Base-by-base conservation (phyloP, 306 rosid species). In the Pterocarpus santalinus region DNA sequence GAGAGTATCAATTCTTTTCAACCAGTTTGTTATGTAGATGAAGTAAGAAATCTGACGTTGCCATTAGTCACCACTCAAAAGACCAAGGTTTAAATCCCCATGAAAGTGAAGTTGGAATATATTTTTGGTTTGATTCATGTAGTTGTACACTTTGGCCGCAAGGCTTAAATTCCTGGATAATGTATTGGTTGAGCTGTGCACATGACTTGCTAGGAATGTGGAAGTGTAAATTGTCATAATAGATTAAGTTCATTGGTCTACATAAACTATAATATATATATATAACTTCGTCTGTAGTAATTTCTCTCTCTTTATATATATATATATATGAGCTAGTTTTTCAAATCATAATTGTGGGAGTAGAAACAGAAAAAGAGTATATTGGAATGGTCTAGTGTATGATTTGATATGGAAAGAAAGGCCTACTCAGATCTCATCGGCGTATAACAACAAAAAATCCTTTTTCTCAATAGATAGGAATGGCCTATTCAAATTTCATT, bases 1-100 rank as follows among this genome's bases (percentile, higher is more conserved):
- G 67, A 77, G 38, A 61, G 73, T 13, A 28, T 7, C 73, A 73
- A 79, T 36, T 73, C 86, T 7, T 73, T 57, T 55, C 72, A 41
- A 80, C 85, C 62, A 10, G 94, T 85, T 62, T 92, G 92, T 63
- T 74, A 75, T 65, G 58, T 63, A 17, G 83, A 46, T 67, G 60
- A 67, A 60, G 75, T 67, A 9, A 84, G 47, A 78, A 89, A 86
- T 68, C 30, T 76, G 13, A 83, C 90, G 51, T 61, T 53, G 35
- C 58, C 84, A 76, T 11, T 58, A 11, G 68, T 38, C 66, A 60
- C 56, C 7, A n/a, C 17, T 51, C 57, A 51, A 14, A 51, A 47
- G 36, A 82, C 69, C 44, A 76, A 58, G 77, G 16, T 52, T 67
- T 52, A 51, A 81, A 68, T 72, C 36, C 9, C 32, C 3, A 16